Conservation (phyloP, 805 yeast species). For the Komagataella kurtzmanii region DNA sequence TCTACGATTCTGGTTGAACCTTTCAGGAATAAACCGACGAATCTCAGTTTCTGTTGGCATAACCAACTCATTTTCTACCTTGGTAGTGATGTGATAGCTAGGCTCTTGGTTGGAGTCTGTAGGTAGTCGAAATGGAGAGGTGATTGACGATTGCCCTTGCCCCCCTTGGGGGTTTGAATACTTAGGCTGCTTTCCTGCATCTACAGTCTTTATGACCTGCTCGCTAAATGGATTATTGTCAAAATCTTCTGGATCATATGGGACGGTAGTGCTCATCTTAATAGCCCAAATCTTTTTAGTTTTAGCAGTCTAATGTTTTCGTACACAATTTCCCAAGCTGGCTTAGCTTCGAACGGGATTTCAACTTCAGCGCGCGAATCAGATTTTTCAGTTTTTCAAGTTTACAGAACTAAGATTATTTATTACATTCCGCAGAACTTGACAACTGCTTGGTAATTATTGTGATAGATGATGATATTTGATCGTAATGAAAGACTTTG, state of each 20-base stretch:
- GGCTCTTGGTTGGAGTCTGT: background rate
- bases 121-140: background rate
- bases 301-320: background rate
- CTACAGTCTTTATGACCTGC: constrained; percentile 7
- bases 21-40: constrained; percentile 34
- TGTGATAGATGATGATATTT: too few species aligned
- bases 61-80: background rate
- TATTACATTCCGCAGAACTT: too few species aligned
- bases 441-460: too few species aligned
- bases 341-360: too few species aligned
- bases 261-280: constrained; percentile 21
- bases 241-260: constrained; percentile 35
- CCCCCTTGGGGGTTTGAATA: background rate
- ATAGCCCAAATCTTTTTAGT: background rate
- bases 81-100: background rate
- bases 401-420: too few species aligned
- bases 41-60: constrained; percentile 22
- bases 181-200: background rate
- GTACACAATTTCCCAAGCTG: too few species aligned
- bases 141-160: background rate
- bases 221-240: constrained; percentile 54
- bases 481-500: too few species aligned
- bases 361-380: too few species aligned
- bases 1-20: constrained; percentile 25
- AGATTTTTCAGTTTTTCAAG: too few species aligned